phyloP scores from a whole-genome alignment of 78 protist species.

The Dictyostelium intermedium region DNA sequence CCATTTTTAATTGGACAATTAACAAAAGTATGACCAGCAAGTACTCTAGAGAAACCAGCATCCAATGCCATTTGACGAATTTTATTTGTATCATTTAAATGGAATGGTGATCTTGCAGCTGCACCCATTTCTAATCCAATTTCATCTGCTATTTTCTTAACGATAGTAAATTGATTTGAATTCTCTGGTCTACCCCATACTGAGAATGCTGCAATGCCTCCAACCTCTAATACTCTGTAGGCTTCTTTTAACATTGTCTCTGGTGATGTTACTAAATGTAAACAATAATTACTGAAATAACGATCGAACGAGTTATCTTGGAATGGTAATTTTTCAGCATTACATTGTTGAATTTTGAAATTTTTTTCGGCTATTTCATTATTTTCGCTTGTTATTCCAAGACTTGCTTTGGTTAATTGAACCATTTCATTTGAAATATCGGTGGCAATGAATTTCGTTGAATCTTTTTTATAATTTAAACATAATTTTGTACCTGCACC shows the following conservation, averaged over 20 bases:
- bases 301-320: slow-evolving; percentile 20
- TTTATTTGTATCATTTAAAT: slow-evolving; percentile 15
- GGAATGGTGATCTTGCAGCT: slow-evolving; percentile 18
- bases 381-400: not conserved
- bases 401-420: not conserved
- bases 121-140: not conserved
- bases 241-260: slow-evolving; percentile 18
- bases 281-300: slow-evolving; percentile 34
- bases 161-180: slow-evolving; percentile 43
- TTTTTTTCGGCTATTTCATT: not conserved
- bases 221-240: slow-evolving; percentile 40
- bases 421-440: slow-evolving; percentile 54
- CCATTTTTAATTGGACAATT: slow-evolving; percentile 5
- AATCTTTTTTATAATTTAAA: not conserved
- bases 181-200: slow-evolving; percentile 76
- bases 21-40: slow-evolving; percentile 13
- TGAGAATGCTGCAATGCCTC: slow-evolving; percentile 57
- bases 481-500: slow-evolving; percentile 33
- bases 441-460: not conserved
- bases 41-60: slow-evolving; percentile 54
- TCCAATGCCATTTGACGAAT: slow-evolving; percentile 30
- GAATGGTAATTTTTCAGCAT: slow-evolving; percentile 48
- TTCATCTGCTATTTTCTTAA: not conserved
- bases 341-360: not conserved
- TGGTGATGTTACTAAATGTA: slow-evolving; percentile 57